Evolutionary conservation across 768 basidiomycete genomes (phyloP), one percentile per base, ranked within the genome.

Genomic region (Pulveroboletus sp.): DNA sequence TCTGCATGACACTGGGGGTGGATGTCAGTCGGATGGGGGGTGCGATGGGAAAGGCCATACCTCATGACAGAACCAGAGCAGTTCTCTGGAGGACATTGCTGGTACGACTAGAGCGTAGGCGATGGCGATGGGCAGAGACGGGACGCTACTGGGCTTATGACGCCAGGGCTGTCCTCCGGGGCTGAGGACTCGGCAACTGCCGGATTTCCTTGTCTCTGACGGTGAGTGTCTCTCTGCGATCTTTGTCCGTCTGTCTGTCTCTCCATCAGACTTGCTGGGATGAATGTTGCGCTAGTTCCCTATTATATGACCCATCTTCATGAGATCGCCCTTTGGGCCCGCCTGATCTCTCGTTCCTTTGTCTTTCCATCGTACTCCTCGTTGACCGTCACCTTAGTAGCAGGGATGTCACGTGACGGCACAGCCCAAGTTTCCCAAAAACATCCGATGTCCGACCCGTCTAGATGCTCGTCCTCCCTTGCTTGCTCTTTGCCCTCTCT

Each of bases 21-120:
- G 17, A 55, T 24, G 47, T 57, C 18, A 61, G 62, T 40, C 2
- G 27, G 51, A 57, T 49, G 4, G 0, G 17, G 51, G 39, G 35
- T 6, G 8, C 15, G 33, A 54, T 27, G 14, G 15, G 18, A 8
- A 21, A 21, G 13, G 30, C 61, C 69, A 14, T 38, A 83, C 87
- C 71, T 87, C 73, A 62, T 90, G 86, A 56, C 88, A 90, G 59
- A 73, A 89, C 88, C 88, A 91, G 59, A 88, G 64, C 5, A 86
- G 82, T 55, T 86, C 84, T 67, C 85, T 74, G 18, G 76, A 73
- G 13, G 88, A 83, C 86, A 89, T 41, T 35, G 32, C 27, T 10
- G 17, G 5, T 2, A 9, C 39, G 39, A 41, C 6, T 1, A 11
- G 21, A 15, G n/a, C 46, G 49, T 40, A 24, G 57, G 8, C 17